These are phyloP conservation scores for Plantago rigida DNA, from an alignment of 305 asterid species.

Conservation along the genomic window DNA sequence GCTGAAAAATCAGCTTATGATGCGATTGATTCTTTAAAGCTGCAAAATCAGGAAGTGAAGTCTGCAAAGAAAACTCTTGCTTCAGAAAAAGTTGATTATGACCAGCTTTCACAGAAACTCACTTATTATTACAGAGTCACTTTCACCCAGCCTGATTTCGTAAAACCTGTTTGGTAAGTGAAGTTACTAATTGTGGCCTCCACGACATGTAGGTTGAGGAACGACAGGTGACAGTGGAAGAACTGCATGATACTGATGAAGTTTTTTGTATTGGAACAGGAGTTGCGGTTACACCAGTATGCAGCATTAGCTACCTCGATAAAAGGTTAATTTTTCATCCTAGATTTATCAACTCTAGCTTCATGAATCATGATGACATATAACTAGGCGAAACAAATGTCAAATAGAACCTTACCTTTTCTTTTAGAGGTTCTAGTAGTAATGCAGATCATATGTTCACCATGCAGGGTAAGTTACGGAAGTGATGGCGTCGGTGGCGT, in stretches of 20 bases:
- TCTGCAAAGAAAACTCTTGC: too few relatives aligned
- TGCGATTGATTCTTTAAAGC: too few relatives aligned
- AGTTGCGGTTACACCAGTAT: conserved; percentile 86
- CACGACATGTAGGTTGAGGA: conserved; percentile 59
- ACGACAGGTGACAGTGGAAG: conserved; percentile 66
- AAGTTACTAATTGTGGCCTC: not conserved
- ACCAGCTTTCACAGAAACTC: too few relatives aligned
- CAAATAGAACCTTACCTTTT: too few relatives aligned
- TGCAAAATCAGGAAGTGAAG: too few relatives aligned
- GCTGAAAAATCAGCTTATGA: too few relatives aligned
- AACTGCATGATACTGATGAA: conserved; percentile 89
- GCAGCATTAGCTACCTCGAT: conserved; percentile 67
- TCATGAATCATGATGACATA: not conserved
- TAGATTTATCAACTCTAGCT: not conserved
- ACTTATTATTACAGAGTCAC: too few relatives aligned
- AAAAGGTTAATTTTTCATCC: conserved; percentile 40
- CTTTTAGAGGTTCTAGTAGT: not conserved
- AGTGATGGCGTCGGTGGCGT: conserved; percentile 50
- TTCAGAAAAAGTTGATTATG: too few relatives aligned
- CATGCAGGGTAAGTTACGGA: conserved; percentile 62
- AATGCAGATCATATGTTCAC: not conserved
- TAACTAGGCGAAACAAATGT: not conserved
- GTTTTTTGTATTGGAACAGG: conserved; percentile 97
- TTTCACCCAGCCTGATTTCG: not conserved
- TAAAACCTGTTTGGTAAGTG: not conserved